A percentile compares a stretch with the other conserved stretches of the same genome.
Evolutionary conservation across 2,329 filamentous ascomycete species (phyloP).

Genomic region (Sphaerulina populicola): DNA sequence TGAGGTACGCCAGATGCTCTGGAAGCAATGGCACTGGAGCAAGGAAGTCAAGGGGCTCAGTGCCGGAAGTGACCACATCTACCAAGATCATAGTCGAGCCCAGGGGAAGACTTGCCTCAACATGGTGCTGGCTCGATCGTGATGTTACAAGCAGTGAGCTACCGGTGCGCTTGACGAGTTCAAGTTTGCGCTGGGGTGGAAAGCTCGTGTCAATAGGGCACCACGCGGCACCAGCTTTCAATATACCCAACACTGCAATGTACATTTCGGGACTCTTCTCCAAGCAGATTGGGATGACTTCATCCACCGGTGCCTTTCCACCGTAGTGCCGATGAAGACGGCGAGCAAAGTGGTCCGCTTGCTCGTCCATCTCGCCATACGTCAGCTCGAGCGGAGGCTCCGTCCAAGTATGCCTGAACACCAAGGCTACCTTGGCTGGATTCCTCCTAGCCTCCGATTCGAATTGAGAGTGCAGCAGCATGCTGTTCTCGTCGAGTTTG

Average conservation of each 20-base stretch:
- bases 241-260: constrained; percentile 23
- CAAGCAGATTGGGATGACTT: background rate
- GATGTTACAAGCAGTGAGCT: background rate
- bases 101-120: background rate
- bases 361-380: background rate
- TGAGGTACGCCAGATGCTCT: constrained; percentile 11
- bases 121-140: background rate
- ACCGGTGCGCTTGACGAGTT: background rate
- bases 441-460: background rate
- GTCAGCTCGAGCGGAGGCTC: background rate
- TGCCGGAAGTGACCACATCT: background rate
- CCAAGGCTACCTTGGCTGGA: background rate
- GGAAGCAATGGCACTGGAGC: background rate
- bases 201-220: background rate
- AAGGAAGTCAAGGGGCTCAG: background rate
- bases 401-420: background rate
- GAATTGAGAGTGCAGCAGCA: background rate
- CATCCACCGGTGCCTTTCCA: background rate
- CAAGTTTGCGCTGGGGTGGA: background rate
- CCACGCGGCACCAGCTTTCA: constrained; percentile 28
- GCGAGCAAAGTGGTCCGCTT: background rate
- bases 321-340: background rate
- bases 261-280: background rate
- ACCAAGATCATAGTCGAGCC: background rate
- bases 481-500: background rate